A percentile compares a stretch with the other conserved stretches of the same genome.
Evolutionary conservation across 805 yeast genomes (phyloP).

Genomic region (Clavispora phyllophila): DNA sequence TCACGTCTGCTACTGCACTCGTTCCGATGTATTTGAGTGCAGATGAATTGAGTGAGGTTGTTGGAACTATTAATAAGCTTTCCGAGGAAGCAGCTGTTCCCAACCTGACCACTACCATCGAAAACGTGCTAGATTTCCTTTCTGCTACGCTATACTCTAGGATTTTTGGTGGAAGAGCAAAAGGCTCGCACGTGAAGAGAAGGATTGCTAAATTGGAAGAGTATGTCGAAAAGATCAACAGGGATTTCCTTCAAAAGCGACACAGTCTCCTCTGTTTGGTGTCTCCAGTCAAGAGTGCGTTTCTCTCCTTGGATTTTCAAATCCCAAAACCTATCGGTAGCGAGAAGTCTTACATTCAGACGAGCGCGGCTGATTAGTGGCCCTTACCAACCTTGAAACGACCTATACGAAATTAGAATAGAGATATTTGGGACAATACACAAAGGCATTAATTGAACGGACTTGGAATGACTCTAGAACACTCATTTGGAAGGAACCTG

Average conservation of each 20-base stretch:
- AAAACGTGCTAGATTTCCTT: slow-evolving; percentile 39
- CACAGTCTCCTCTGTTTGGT: slow-evolving; percentile 31
- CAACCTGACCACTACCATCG: slow-evolving; percentile 20
- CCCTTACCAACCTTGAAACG: too few species aligned
- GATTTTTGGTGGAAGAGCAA: slow-evolving; percentile 12
- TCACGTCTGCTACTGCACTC: slow-evolving; percentile 46
- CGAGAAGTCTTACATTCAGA: background rate
- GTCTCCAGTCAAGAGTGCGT: slow-evolving; percentile 50
- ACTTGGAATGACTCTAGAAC: too few species aligned
- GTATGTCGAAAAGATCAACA: slow-evolving; percentile 25
- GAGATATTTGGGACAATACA: too few species aligned
- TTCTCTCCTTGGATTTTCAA: slow-evolving; percentile 53
- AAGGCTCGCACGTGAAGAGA: slow-evolving; percentile 21
- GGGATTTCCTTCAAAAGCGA: slow-evolving; percentile 14
- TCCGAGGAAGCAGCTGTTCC: slow-evolving; percentile 39
- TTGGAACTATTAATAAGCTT: slow-evolving; percentile 39
- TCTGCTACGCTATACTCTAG: slow-evolving; percentile 31
- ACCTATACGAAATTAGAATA: too few species aligned
- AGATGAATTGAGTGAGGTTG: slow-evolving; percentile 38
- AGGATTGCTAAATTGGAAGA: slow-evolving; percentile 38
- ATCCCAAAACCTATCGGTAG: slow-evolving; percentile 37
- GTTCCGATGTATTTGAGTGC: slow-evolving; percentile 20
- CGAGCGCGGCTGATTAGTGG: background rate
- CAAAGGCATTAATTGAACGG: too few species aligned
- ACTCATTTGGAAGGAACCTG: too few species aligned